Evolutionary conservation across 768 basidiomycete species (phyloP), one percentile per base, ranked within the genome.

Genomic region (Megacollybia marginata): DNA sequence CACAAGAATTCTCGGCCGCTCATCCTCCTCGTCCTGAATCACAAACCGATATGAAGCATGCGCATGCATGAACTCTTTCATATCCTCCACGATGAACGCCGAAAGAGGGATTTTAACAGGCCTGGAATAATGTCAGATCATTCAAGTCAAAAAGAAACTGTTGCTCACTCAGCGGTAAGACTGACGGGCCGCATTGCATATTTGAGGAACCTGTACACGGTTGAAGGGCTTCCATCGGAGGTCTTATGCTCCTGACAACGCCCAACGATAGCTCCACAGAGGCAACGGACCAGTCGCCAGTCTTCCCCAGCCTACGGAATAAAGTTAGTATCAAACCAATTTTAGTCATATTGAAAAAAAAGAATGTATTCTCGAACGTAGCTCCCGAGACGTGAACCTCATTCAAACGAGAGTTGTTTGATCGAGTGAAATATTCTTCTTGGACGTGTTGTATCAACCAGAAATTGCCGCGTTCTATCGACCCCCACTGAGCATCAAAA

Each of bases 381-480:
- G 94, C 92, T 81, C 87, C 78, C 80, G 75, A 63, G 73, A 78
- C 75, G 74, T 80, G 61, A 58, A 69, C 75, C 87, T 90, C 69
- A 60, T 59, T 73, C 73, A 72, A 74, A 75, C 69, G 82, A 79
- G 86, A 84, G 91, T 93, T 94, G 92, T 94, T 91, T 79, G 74
- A 73, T 13, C 15, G 70, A 72, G 76, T 79, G 81, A 61, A 69
- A 69, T 64, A 52, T 85, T 70, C 43, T 69, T 95, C 59, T 96
- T 62, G 94, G 94, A 90, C 88, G 77, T 55, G 69, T 88, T 85
- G 92, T 94, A 98, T 98, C 94, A 83, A 86, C 87, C 88, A 75
- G 72, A 77, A 69, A 67, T 68, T 63, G 64, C 69, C 64, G 65
- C 62, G 54, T 28, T 31, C 13, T 10, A 5, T 10, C 15, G 44